These are phyloP conservation scores for Nicotiana otophora DNA, from an alignment of 257 asterid genomes.

Conservation along the genomic window DNA sequence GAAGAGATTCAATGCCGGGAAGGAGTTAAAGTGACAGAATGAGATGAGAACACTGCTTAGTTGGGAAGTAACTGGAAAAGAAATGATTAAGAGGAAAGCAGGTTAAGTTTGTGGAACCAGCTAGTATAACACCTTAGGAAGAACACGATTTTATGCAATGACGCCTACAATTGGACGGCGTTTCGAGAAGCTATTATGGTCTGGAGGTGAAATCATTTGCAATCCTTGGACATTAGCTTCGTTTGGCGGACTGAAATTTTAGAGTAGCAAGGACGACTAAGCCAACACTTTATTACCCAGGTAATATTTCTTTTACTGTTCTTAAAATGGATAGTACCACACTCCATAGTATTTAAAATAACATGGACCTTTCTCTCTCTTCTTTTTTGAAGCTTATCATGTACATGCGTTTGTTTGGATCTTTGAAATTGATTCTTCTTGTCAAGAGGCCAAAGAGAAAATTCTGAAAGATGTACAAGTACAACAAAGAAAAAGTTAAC, in stretches of 20 bases:
- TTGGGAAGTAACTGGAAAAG: background rate
- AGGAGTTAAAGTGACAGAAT: background rate
- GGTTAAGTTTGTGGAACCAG: background rate
- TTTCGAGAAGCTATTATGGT: background rate
- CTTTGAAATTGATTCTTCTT: background rate
- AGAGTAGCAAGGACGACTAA: background rate
- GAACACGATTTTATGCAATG: background rate
- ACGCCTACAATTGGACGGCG: background rate
- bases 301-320: background rate
- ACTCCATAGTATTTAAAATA: background rate
- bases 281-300: background rate
- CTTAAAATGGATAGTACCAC: background rate
- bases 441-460: background rate
- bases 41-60: background rate
- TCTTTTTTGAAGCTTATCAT: background rate
- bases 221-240: background rate
- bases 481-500: background rate
- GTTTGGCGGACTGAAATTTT: background rate
- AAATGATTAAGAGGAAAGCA: background rate
- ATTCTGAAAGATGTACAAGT: background rate
- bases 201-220: background rate
- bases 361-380: background rate
- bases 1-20: background rate
- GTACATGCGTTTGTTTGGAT: background rate
- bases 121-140: background rate